A percentile compares a stretch with the other conserved stretches of the same genome.
phyloP scores from a whole-genome alignment of 129 eudicot species.

The sunflower (Helianthus annuus) region HanXRQr2.0-SUNRISE NC_035436.2:65821483-65821982 shows the following conservation, averaged over 20 bases:
- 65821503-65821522: slow-evolving; percentile 62
- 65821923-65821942: slow-evolving; percentile 55
- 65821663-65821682: neutral
- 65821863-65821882: slow-evolving; percentile 79
- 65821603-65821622: slow-evolving; percentile 92
- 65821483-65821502: slow-evolving; percentile 76
- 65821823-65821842: slow-evolving; percentile 42
- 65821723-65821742: neutral
- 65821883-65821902: slow-evolving; percentile 90
- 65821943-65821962: slow-evolving; percentile 74
- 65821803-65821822: slow-evolving; percentile 8
- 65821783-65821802: neutral
- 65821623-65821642: slow-evolving; percentile 89
- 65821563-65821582: slow-evolving; percentile 95
- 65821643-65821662: slow-evolving; percentile 58
- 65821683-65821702: too few relatives aligned
- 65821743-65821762: neutral
- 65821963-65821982: slow-evolving; percentile 95
- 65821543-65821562: slow-evolving; percentile 87
- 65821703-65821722: neutral
- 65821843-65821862: slow-evolving; percentile 76
- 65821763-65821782: neutral
- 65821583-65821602: slow-evolving; percentile 72
- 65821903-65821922: slow-evolving; percentile 96
- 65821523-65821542: slow-evolving; percentile 66